Percentiles rank a stretch among this genome's conserved stretches.
These are phyloP conservation scores for Backusella sp. DNA, from an alignment of 192 early-diverging fungal species.

Conservation along the genomic window DNA sequence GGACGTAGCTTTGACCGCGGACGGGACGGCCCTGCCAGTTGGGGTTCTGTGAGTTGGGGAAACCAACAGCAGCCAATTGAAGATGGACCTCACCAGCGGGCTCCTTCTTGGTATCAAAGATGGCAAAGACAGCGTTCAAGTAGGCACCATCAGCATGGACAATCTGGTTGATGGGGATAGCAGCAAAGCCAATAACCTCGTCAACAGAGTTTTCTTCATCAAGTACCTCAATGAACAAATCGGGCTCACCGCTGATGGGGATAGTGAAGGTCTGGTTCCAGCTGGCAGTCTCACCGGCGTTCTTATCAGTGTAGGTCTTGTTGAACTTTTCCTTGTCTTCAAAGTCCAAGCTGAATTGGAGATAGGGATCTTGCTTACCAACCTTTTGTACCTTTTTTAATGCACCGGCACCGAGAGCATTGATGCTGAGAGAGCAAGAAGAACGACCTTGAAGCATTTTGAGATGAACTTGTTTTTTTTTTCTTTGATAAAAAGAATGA, in stretches of 20 bases:
- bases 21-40: conserved; percentile 6
- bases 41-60: conserved; percentile 31
- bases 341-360: conserved; percentile 41
- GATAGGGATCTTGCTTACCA: conserved; percentile 51
- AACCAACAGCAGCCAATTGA: conserved; percentile 36
- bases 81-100: conserved; percentile 35
- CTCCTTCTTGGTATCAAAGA: conserved; percentile 38
- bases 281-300: conserved; percentile 41
- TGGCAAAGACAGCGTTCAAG: conserved; percentile 41
- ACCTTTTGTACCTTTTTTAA: background rate
- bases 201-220: conserved; percentile 40
- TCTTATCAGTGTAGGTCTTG: conserved; percentile 46
- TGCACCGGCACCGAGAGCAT: background rate
- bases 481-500: background rate
- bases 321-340: conserved; percentile 42
- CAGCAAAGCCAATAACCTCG: conserved; percentile 46
- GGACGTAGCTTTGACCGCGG: conserved; percentile 33
- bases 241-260: conserved; percentile 40
- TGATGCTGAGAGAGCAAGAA: background rate
- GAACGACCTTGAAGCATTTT: conserved; percentile 5
- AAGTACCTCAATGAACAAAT: conserved; percentile 46
- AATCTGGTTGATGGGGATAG: conserved; percentile 49
- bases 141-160: conserved; percentile 39
- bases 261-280: conserved; percentile 49
- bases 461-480: background rate